Percentiles rank a stretch among this genome's conserved stretches.
Conservation (phyloP, 2,329 filamentous ascomycete species). For the Pseudogymnoascus sp. region DNA sequence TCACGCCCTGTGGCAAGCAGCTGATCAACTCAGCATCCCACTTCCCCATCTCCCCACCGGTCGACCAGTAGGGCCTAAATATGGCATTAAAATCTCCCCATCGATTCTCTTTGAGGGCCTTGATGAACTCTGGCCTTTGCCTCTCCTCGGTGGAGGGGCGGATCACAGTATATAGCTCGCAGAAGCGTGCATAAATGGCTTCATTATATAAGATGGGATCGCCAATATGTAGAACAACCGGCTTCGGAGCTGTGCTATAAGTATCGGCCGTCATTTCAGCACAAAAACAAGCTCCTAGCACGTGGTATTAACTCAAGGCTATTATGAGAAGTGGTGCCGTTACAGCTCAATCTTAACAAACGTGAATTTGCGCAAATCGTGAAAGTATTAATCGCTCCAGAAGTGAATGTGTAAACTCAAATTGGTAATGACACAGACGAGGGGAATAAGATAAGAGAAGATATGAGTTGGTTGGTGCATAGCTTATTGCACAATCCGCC, state of each 20-base stretch:
- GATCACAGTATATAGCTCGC: conserved; percentile 36
- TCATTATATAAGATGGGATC: conserved; percentile 29
- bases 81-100: conserved; percentile 47
- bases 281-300: background rate
- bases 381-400: background rate
- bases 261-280: conserved; percentile 1
- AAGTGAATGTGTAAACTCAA: background rate
- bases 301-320: background rate
- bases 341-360: background rate
- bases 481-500: conserved; percentile 3
- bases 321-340: background rate
- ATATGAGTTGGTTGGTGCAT: conserved; percentile 2
- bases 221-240: conserved; percentile 28
- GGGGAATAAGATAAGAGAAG: background rate
- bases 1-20: conserved; percentile 44
- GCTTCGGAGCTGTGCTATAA: conserved; percentile 16
- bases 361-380: background rate
- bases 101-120: conserved; percentile 41
- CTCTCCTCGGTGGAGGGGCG: conserved; percentile 45
- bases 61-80: conserved; percentile 56
- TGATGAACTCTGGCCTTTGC: conserved; percentile 41
- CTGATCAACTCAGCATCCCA: conserved; percentile 53
- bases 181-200: conserved; percentile 30
- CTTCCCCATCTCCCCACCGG: conserved; percentile 56
- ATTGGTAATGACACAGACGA: background rate